A percentile compares a stretch with the other conserved stretches of the same genome.
Conservation (phyloP, 441 rosid species). For the Sinapis alba region DNA sequence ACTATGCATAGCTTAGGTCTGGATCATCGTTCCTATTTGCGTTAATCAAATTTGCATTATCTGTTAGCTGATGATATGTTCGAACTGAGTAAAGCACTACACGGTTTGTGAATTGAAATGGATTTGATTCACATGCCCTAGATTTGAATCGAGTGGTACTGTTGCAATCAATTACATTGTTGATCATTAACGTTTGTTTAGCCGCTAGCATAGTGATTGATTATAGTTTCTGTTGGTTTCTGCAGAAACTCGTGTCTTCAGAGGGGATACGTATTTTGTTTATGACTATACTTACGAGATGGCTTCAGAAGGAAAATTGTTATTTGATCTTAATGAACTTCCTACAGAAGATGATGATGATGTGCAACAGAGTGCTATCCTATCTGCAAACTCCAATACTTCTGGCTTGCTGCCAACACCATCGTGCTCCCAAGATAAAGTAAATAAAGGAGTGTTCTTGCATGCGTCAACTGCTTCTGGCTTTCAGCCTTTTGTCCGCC, state of each 20-base stretch:
- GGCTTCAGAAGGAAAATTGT: constrained; percentile 81
- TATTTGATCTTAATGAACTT: constrained; percentile 98
- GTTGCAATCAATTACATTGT: too few relatives aligned
- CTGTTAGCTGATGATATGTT: neutral
- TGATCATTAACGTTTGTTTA: too few relatives aligned
- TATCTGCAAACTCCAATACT: constrained; percentile 47
- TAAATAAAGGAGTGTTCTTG: constrained; percentile 64
- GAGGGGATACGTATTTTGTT: constrained; percentile 39
- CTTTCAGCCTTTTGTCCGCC: constrained; percentile 87
- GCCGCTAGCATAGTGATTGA: neutral
- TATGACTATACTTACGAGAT: constrained; percentile 82
- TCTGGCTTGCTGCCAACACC: constrained; percentile 61
- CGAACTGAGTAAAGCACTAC: neutral
- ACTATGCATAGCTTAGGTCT: too few relatives aligned
- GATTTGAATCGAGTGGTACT: too few relatives aligned
- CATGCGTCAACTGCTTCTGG: constrained; percentile 83
- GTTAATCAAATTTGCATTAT: constrained; percentile 12
- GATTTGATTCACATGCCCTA: neutral
- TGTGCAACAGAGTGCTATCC: constrained; percentile 61
- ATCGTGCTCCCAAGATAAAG: constrained; percentile 49
- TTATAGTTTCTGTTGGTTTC: constrained; percentile 9
- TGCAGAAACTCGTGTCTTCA: constrained; percentile 30
- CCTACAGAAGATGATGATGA: constrained; percentile 64
- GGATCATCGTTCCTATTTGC: neutral
- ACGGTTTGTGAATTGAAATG: neutral